A percentile compares a stretch with the other conserved stretches of the same genome.
Evolutionary conservation across 208 protist genomes (phyloP).

Genomic region (Acanthamoeba lenticulata): DNA sequence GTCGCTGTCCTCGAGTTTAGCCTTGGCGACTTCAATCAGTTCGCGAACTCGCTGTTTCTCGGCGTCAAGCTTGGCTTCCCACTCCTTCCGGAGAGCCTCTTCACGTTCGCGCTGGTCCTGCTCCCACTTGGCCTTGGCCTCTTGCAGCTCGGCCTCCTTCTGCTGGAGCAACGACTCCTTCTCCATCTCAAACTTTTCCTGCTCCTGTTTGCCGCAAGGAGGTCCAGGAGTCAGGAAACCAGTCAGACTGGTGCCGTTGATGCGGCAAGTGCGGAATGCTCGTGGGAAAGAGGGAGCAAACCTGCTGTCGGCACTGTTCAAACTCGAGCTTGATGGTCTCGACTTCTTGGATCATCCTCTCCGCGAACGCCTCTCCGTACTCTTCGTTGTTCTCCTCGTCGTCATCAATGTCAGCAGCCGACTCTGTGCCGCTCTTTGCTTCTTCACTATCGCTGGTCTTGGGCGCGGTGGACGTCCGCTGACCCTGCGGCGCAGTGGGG

Average conservation of each 20-base stretch:
- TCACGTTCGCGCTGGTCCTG: not conserved
- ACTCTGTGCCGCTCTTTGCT: not conserved
- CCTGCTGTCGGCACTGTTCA: conserved; percentile 17
- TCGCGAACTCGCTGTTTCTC: not conserved
- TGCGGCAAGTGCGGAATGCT: no score
- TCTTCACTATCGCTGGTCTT: no score
- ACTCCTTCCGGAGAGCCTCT: not conserved
- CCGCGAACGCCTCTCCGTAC: not conserved
- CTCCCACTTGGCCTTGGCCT: not conserved
- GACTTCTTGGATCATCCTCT: conserved; percentile 25
- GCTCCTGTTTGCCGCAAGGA: no score
- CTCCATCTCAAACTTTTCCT: conserved; percentile 44
- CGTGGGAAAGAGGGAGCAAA: not conserved
- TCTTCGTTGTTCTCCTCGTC: conserved; percentile 15
- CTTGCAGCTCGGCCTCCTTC: conserved; percentile 24
- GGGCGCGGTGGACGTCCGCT: no score
- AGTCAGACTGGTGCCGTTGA: no score
- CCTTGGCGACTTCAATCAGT: not conserved
- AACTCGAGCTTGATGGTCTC: conserved; percentile 39
- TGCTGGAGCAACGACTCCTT: not conserved
- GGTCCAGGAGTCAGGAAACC: no score
- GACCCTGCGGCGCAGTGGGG: no score
- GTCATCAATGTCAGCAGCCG: not conserved
- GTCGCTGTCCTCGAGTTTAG: not conserved
- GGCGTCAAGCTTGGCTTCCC: not conserved